A percentile compares a stretch with the other conserved stretches of the same genome.
phyloP scores from a whole-genome alignment of 768 basidiomycete species.

The Trametes villosa region DNA sequence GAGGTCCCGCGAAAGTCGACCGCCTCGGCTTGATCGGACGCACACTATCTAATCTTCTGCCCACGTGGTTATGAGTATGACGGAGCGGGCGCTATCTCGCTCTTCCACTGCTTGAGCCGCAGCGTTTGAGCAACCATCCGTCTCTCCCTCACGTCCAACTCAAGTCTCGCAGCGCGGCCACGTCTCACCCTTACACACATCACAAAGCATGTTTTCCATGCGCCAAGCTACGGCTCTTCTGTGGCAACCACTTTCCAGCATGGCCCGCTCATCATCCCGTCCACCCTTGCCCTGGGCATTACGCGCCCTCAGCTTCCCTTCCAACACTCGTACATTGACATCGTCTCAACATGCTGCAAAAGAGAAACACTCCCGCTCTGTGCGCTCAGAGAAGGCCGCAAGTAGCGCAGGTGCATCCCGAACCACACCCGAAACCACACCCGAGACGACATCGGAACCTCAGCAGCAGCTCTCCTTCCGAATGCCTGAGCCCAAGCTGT shows the following conservation, averaged over 20 bases:
- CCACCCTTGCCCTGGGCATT: background rate
- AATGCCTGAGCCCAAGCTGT: conserved; percentile 61
- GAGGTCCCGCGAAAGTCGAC: no score
- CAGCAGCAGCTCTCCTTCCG: conserved; percentile 37
- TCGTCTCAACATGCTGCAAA: background rate
- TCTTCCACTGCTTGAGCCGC: no score
- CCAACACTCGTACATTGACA: conserved; percentile 9
- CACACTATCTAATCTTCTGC: no score
- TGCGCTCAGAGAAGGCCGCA: background rate
- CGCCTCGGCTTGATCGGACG: no score
- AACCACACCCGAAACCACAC: no score
- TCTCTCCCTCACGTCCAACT: no score
- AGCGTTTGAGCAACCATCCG: no score
- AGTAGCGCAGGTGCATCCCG: background rate
- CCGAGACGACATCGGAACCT: conserved; percentile 1
- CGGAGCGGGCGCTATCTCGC: no score
- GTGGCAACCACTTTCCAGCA: conserved; percentile 1
- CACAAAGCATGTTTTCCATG: background rate
- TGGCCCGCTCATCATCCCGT: background rate
- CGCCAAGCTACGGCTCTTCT: conserved; percentile 11
- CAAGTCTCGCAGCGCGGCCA: no score
- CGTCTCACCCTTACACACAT: background rate
- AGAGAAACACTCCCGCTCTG: background rate
- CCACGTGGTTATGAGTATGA: no score
- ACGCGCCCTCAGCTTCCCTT: background rate